Evolutionary conservation across 371 early-diverging fungal species (phyloP), one percentile per base, ranked within the genome.

Genomic region (Mucor saturninus): DNA sequence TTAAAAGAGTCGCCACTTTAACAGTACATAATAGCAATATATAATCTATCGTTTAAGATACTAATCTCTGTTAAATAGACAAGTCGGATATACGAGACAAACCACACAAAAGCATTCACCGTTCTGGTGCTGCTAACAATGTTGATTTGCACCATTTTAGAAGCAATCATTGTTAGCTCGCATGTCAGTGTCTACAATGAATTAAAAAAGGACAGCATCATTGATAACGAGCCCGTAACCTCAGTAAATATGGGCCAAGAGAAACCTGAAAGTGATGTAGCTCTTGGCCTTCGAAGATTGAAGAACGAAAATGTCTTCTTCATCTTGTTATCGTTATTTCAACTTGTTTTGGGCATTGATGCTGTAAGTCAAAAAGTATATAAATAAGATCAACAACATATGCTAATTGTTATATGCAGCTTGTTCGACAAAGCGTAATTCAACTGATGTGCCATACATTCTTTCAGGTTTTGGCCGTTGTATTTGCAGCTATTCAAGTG

Each of bases 261-360:
- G 3, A 9, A 60, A 45, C 31, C 40, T n/a, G 21, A 43, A 9
- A 26, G 50, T 9, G 37, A 39, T 2, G 39, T 55, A 9, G 61
- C 66, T 2, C 32, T 67, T 11, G 62, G 66, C 11, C 52, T 81
- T 15, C 50, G 68, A 56, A 72, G 79, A 39, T 56, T 79, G 4
- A 76, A 78, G 43, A 73, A 81, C 54, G 82, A 81, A 65, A 81
- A 81, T 53, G 61, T 81, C 7, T 81, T 81, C 56, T 78, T 81
- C 48, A 72, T 77, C 40, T 42, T 77, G 3, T 74, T 79, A 40
- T 77, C 77, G 11, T 63, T 79, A n/a, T 81, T 81, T 61, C 77
- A 79, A 46, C 58, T 76, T 42, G 74, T 75, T 30, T 66, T 77
- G 31, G 83, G 83, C 8, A 57, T 79, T 10, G 83, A 82, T 64